Percentiles rank a stretch among this genome's conserved stretches.
Conservation (phyloP, 208 protist species). For the Trypanosoma cruzi region DNA sequence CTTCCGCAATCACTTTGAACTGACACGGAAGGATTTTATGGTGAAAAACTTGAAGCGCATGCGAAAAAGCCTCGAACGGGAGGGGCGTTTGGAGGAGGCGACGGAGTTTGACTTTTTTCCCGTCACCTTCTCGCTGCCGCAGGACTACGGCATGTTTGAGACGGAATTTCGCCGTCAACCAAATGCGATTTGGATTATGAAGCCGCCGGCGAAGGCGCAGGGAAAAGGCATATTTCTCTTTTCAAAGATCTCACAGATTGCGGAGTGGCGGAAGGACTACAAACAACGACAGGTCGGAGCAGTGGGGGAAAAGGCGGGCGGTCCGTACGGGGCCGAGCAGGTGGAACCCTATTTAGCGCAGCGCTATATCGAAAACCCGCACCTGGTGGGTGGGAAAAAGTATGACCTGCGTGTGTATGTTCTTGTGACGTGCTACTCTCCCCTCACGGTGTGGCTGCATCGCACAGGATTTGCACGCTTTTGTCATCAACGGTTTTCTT, state of each 20-base stretch:
- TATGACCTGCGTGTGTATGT: slow-evolving; percentile 95
- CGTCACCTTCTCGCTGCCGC: slow-evolving; percentile 93
- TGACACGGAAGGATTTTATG: slow-evolving; percentile 96
- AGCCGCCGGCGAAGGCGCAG: slow-evolving; percentile 95
- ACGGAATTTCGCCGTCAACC: slow-evolving; percentile 94
- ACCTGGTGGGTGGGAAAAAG: slow-evolving; percentile 94
- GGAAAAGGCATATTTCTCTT: slow-evolving; percentile 98
- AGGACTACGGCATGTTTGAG: slow-evolving; percentile 95
- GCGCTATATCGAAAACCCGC: slow-evolving; percentile 92
- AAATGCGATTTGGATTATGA: slow-evolving; percentile 96
- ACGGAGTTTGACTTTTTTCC: slow-evolving; percentile 95
- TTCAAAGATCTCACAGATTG: slow-evolving; percentile 95
- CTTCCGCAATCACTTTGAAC: slow-evolving; percentile 97
- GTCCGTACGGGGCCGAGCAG: slow-evolving; percentile 40
- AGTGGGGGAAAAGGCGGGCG: slow-evolving; percentile 25
- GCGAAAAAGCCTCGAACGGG: slow-evolving; percentile 84
- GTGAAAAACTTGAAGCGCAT: slow-evolving; percentile 96
- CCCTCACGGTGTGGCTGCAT: slow-evolving; percentile 91
- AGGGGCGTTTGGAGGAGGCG: slow-evolving; percentile 82
- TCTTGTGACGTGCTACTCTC: slow-evolving; percentile 84
- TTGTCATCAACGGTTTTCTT: slow-evolving; percentile 91
- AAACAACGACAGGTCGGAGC: slow-evolving; percentile 48
- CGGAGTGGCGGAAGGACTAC: slow-evolving; percentile 93
- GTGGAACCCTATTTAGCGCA: slow-evolving; percentile 90
- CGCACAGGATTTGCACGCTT: slow-evolving; percentile 93